Evolutionary conservation across 306 rosid genomes (phyloP).

Genomic region (Albizia julibrissin): DNA sequence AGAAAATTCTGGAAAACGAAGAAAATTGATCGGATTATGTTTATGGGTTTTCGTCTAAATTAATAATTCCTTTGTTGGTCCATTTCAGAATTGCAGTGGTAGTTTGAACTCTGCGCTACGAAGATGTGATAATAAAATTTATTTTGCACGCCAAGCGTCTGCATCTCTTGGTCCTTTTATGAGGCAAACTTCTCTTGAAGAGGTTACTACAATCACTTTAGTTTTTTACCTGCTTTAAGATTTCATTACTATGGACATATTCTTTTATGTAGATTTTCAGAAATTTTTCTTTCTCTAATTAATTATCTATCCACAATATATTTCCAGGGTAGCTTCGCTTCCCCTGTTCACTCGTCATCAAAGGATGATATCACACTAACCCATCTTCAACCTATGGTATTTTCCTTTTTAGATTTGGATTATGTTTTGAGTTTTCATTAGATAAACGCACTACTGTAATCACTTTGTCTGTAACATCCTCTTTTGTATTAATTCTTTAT

Average conservation of each 20-base stretch:
- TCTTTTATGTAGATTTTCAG: not conserved
- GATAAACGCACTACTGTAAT: not conserved
- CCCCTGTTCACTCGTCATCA: not conserved
- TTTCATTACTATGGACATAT: not conserved
- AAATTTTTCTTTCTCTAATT: not conserved
- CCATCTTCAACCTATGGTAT: not conserved
- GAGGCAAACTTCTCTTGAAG: slow-evolving; percentile 54
- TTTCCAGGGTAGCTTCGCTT: slow-evolving; percentile 47
- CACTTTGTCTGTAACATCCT: not conserved
- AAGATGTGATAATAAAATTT: slow-evolving; percentile 55
- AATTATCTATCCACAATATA: not conserved
- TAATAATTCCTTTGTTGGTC: not conserved
- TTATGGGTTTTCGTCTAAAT: not conserved
- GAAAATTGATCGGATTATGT: not conserved
- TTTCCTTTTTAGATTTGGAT: not conserved
- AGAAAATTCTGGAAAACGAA: slow-evolving; percentile 9
- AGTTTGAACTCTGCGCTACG: slow-evolving; percentile 52
- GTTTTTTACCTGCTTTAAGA: not conserved
- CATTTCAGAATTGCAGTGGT: slow-evolving; percentile 59
- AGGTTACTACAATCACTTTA: slow-evolving; percentile 43
- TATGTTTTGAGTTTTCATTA: not conserved
- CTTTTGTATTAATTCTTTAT: slow-evolving; percentile 6
- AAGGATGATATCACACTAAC: not conserved
- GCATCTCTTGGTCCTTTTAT: slow-evolving; percentile 60
- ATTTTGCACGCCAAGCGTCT: slow-evolving; percentile 72